Evolutionary conservation across 2,329 filamentous ascomycete species (phyloP), one percentile per base, ranked within the genome.

Genomic region (Alternaria sp.): DNA sequence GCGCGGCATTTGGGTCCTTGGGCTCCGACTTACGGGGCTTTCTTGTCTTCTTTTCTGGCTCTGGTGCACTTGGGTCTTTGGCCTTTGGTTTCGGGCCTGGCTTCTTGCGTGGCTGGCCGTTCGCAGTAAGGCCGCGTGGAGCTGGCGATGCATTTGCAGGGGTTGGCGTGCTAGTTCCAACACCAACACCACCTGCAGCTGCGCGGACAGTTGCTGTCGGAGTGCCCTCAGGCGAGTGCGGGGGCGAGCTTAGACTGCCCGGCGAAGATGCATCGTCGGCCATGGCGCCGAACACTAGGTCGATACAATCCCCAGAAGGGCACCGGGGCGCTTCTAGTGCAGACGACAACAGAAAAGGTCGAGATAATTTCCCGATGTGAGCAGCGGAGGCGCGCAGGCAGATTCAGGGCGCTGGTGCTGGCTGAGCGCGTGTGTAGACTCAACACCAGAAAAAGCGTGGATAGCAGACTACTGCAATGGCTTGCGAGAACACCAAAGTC

Each of bases 1-100:
- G 77, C 4, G 79, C 74, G 37, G 75, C 73, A 74, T 70, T 76
- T 80, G 85, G 64, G 82, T 87, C 74, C 85, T 91, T 72, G 53
- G 81, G 78, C 59, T 82, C 81, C 18, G 81, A 76, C 71, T 83
- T 84, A 61, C 84, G 79, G 41, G 82, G 72, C 70, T 83, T 84
- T 67, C 81, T 80, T 4, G 80, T 74, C 64, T 82, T 82, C 55
- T 82, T 83, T 66, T 82, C 81, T 41, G 71, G 68, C 45, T 78
- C 79, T 55, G 71, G 77, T 65, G 58, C 75, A 73, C 58, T 77
- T 66, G 74, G 63, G 50, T 80, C 78, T 66, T 76, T 79, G 37
- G 72, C 57, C 59, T 81, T 81, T 44, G 79, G 72, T 71, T 84
- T 84, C 30, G 82, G 81, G 8, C 78, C 78, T 21, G 79, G 81